Conservation (phyloP, 1,284 basidiomycete species). For the Ustilago loliicola region DNA sequence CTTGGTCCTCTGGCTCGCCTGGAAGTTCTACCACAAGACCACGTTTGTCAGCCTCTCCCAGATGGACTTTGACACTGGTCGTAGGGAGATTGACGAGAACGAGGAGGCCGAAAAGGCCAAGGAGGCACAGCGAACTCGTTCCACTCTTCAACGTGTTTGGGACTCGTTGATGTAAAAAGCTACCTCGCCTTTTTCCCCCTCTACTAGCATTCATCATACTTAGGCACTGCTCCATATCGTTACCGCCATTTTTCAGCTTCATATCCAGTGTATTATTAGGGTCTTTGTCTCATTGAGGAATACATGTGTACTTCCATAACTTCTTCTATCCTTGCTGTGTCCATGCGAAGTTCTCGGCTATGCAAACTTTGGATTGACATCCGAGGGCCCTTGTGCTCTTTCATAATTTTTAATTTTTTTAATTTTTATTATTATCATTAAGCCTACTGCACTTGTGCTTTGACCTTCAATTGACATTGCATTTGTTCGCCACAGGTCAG, state of each 20-base stretch:
- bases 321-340: neutral
- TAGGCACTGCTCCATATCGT: neutral
- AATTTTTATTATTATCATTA: neutral
- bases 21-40: constrained; percentile 74
- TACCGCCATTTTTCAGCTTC: constrained; percentile 15
- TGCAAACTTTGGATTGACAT: neutral
- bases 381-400: neutral
- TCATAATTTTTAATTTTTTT: neutral
- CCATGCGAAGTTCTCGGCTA: neutral
- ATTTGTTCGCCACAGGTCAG: neutral
- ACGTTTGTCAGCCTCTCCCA: constrained; percentile 63
- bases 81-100: constrained; percentile 51
- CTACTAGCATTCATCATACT: neutral
- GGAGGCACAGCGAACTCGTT: constrained; percentile 20
- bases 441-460: neutral
- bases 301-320: neutral
- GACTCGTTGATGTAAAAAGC: constrained; percentile 41
- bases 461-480: neutral
- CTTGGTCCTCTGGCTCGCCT: constrained; percentile 80
- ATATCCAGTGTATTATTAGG: constrained; percentile 40
- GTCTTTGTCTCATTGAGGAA: constrained; percentile 1
- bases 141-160: constrained; percentile 35
- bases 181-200: neutral
- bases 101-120: constrained; percentile 42
- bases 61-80: constrained; percentile 76